These are phyloP conservation scores for Penicillium sp. DNA, from an alignment of 2,329 filamentous ascomycete species.

Conservation along the genomic window DNA sequence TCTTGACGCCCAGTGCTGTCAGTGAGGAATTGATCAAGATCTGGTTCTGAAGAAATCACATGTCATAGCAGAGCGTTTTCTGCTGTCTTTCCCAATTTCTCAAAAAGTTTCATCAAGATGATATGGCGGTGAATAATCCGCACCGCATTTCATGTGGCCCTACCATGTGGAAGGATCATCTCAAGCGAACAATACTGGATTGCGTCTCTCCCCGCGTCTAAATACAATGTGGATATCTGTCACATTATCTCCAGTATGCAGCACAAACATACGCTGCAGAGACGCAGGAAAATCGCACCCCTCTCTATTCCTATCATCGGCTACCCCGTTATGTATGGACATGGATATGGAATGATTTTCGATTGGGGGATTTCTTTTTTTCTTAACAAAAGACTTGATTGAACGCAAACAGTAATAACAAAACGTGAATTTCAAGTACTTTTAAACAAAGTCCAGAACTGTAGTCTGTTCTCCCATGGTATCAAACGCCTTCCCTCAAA, in stretches of 20 bases:
- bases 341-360: background rate
- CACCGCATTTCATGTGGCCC: background rate
- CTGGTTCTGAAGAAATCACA: conserved; percentile 39
- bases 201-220: background rate
- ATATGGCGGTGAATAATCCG: conserved; percentile 13
- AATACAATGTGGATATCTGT: background rate
- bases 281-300: background rate
- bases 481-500: conserved; percentile 4
- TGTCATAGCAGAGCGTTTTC: background rate
- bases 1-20: conserved; percentile 62
- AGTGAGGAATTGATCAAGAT: conserved; percentile 67
- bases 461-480: background rate
- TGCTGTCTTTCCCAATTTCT: conserved; percentile 8
- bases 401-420: background rate
- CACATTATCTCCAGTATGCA: background rate
- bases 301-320: background rate
- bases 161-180: background rate
- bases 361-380: background rate
- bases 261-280: background rate
- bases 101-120: conserved; percentile 12
- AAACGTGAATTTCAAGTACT: conserved; percentile 5
- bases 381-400: background rate
- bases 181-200: background rate
- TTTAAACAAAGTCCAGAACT: background rate
- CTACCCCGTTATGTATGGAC: background rate